Conservation (phyloP, 2,329 filamentous ascomycete species). For the Chrysoporthe austroafricana region DNA sequence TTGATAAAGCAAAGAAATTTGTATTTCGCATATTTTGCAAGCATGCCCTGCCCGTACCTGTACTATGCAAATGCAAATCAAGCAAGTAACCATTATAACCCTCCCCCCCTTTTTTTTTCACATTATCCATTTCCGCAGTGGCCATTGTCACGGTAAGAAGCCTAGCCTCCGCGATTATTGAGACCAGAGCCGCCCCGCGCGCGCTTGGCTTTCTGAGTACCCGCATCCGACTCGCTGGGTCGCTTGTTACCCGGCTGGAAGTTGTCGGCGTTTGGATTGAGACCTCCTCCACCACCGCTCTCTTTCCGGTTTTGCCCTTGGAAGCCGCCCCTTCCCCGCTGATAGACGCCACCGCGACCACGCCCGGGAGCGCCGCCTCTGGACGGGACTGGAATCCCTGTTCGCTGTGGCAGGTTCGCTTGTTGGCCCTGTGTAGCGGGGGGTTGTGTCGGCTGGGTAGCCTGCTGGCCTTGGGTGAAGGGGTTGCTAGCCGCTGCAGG, state of each 20-base stretch:
- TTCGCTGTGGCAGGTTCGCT: slow-evolving; percentile 29
- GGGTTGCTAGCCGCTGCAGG: slow-evolving; percentile 12
- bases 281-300: slow-evolving; percentile 44
- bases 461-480: slow-evolving; percentile 24
- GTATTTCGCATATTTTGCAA: not conserved
- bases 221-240: slow-evolving; percentile 45
- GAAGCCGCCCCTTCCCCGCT: slow-evolving; percentile 36
- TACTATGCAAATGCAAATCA: slow-evolving; percentile 8
- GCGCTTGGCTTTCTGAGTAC: slow-evolving; percentile 38
- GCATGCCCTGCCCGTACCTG: not conserved
- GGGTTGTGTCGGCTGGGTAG: slow-evolving; percentile 29
- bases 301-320: slow-evolving; percentile 45
- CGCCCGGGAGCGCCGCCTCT: slow-evolving; percentile 32
- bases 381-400: slow-evolving; percentile 34
- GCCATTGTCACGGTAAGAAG: not conserved
- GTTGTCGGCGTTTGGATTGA: slow-evolving; percentile 56
- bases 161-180: not conserved
- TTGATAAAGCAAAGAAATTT: not conserved
- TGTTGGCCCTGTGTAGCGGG: slow-evolving; percentile 13
- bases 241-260: slow-evolving; percentile 61
- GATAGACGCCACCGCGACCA: slow-evolving; percentile 35
- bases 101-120: not conserved
- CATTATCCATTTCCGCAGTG: not conserved
- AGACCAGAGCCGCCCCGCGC: slow-evolving; percentile 37
- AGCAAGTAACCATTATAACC: not conserved